Evolutionary conservation across 2,329 filamentous ascomycete species (phyloP), one percentile per base, ranked within the genome.

Genomic region (Exophiala viscosa): DNA sequence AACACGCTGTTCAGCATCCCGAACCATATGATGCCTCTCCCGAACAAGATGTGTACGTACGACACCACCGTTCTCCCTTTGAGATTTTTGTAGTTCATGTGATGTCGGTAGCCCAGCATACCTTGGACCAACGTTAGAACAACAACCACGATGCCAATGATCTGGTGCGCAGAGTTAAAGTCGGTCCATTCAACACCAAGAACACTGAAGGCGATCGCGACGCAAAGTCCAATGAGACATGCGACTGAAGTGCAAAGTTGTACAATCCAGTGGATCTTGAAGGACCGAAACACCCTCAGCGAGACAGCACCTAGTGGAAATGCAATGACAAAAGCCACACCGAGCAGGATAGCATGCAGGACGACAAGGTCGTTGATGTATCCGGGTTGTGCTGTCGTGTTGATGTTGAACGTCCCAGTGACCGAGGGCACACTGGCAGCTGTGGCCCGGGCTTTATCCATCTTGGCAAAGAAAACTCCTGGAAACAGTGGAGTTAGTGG

Each of bases 151-250:
- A 76, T 66, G 18, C 74, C 73, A 46, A 76, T 53, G 58, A 76
- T 66, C 55, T 77, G 75, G 62, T 77, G 75, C 2, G 70, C 63
- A 3, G 71, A 68, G 55, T 58, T 66, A 66, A 69, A 75, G 45
- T 60, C 38, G 50, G 70, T 69, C 41, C 70, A 73, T 67, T 75
- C 59, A 36, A 33, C 60, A 48, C 56, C 59, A 51, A 60, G 59
- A 9, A 58, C 62, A 23, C 69, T 71, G 7, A 72, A 66, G 7
- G 66, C 65, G 13, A 75, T 69, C 1, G 71, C 74, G 0, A 74
- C 55, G 0, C 56, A 66, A 20, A 73, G 70, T 0, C 69, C 68
- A 1, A 71, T 59, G 1, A 70, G 35, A 3, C 72, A 62, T 13
- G 72, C 65, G 0, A 65, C 58, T 5, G 72, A 55, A 2, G 73